phyloP scores from a whole-genome alignment of 2,329 filamentous ascomycete genomes.

The Diaporthe ilicicola region DNA sequence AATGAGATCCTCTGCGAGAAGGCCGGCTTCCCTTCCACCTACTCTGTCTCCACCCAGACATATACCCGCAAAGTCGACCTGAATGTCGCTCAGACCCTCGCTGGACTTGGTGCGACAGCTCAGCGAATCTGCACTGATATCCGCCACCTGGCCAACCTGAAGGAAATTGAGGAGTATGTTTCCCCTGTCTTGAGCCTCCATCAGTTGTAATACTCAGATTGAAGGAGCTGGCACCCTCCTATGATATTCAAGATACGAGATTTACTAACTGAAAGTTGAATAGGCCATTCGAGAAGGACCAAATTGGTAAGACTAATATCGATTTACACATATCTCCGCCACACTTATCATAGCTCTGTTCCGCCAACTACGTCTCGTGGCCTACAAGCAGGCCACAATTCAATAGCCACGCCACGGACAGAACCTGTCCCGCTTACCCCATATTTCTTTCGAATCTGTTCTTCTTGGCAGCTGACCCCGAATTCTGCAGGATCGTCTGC shows the following conservation, averaged over 20 bases:
- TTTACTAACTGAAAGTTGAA: neutral
- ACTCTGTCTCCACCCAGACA: slow-evolving; percentile 73
- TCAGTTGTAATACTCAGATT: neutral
- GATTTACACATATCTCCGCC: neutral
- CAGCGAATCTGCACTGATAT: slow-evolving; percentile 80
- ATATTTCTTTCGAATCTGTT: neutral
- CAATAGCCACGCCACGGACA: neutral
- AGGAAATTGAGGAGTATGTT: slow-evolving; percentile 78
- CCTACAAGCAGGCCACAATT: no score
- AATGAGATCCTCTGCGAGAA: slow-evolving; percentile 66
- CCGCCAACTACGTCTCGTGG: neutral
- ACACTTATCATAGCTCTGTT: neutral
- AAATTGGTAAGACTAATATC: slow-evolving; percentile 72
- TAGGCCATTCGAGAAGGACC: slow-evolving; percentile 50
- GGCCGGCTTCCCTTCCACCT: slow-evolving; percentile 60
- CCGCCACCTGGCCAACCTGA: slow-evolving; percentile 75
- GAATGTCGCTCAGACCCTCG: slow-evolving; percentile 81
- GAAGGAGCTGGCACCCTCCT: neutral
- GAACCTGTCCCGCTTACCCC: neutral
- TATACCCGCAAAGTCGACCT: slow-evolving; percentile 83
- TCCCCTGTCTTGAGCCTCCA: slow-evolving; percentile 69
- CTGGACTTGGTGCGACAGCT: slow-evolving; percentile 80
- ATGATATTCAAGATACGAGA: neutral
- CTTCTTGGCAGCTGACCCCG: neutral
- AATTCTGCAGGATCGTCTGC: slow-evolving; percentile 3